A percentile compares a stretch with the other conserved stretches of the same genome.
Conservation (phyloP, 2,329 filamentous ascomycete species). For the Venturia pyrina region DNA sequence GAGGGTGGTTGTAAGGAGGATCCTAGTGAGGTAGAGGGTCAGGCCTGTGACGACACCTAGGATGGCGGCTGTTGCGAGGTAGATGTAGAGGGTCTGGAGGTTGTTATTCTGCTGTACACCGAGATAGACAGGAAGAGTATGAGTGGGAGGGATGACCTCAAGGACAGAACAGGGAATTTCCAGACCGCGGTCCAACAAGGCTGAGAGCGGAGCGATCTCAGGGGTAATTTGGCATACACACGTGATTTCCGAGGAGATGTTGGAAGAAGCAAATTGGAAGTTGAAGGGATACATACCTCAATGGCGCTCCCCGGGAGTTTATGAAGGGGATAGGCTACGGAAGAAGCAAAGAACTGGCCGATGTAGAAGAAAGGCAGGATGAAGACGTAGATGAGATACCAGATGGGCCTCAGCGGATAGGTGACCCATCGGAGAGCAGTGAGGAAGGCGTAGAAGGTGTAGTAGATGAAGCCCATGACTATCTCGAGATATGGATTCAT, state of each 20-base stretch:
- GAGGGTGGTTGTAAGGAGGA: neutral
- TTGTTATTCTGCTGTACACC: slow-evolving; percentile 16
- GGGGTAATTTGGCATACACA: neutral
- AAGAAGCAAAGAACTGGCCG: slow-evolving; percentile 29
- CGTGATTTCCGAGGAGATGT: neutral
- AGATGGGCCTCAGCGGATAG: slow-evolving; percentile 31
- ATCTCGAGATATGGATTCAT: slow-evolving; percentile 9
- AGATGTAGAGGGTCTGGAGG: slow-evolving; percentile 40
- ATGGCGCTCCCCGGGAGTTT: slow-evolving; percentile 3
- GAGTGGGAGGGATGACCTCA: too few relatives aligned
- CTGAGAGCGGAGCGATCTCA: neutral
- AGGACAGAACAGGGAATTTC: too few relatives aligned
- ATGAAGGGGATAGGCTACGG: slow-evolving; percentile 33
- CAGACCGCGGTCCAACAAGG: neutral
- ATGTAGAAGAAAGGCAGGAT: slow-evolving; percentile 43
- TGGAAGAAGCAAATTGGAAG: neutral
- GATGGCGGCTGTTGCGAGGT: slow-evolving; percentile 55
- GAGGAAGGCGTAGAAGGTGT: slow-evolving; percentile 25
- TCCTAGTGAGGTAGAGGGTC: neutral
- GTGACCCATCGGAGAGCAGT: slow-evolving; percentile 31
- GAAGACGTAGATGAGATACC: slow-evolving; percentile 35
- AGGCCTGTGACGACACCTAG: slow-evolving; percentile 43
- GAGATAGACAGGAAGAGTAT: neutral
- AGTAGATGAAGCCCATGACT: neutral
- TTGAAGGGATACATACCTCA: neutral